phyloP scores from a whole-genome alignment of 306 rosid genomes.

The Lupinus albus region DNA sequence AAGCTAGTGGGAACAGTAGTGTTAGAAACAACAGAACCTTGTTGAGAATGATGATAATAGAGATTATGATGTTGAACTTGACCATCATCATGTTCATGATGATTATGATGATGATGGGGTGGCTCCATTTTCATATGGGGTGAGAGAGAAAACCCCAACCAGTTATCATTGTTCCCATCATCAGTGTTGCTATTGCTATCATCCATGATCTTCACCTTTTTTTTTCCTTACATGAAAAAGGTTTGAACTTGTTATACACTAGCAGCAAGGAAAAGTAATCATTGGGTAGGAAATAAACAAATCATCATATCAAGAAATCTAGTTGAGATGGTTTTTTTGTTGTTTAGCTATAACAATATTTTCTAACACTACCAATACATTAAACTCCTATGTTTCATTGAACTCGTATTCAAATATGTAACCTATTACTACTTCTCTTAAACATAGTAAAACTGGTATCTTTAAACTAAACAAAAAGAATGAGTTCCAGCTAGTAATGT shows the following conservation, averaged over 20 bases:
- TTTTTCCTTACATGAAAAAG: constrained; percentile 25
- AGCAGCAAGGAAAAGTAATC: constrained; percentile 52
- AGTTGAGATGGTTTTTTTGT: constrained; percentile 42
- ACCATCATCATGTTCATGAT: constrained; percentile 8
- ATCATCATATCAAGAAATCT: constrained; percentile 45
- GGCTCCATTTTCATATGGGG: constrained; percentile 91
- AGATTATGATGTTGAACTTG: constrained; percentile 39
- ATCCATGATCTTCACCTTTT: constrained; percentile 64
- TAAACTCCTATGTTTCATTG: constrained; percentile 35
- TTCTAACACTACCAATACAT: constrained; percentile 33
- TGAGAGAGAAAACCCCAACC: constrained; percentile 93
- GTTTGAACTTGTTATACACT: constrained; percentile 33
- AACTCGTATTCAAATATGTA: not conserved
- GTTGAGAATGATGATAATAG: constrained; percentile 43
- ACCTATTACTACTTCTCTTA: not conserved
- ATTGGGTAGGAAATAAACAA: constrained; percentile 53
- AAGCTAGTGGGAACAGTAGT: constrained; percentile 44
- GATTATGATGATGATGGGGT: constrained; percentile 34
- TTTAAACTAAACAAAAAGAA: constrained; percentile 72
- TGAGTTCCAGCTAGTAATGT: constrained; percentile 52
- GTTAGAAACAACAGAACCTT: constrained; percentile 30
- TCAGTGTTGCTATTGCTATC: constrained; percentile 44
- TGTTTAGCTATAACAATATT: constrained; percentile 36
- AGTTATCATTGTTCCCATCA: constrained; percentile 53
- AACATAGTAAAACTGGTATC: constrained; percentile 55